These are phyloP conservation scores for Trichophyton rubrum DNA, from an alignment of 2,329 filamentous ascomycete genomes.

Conservation along the genomic window DNA sequence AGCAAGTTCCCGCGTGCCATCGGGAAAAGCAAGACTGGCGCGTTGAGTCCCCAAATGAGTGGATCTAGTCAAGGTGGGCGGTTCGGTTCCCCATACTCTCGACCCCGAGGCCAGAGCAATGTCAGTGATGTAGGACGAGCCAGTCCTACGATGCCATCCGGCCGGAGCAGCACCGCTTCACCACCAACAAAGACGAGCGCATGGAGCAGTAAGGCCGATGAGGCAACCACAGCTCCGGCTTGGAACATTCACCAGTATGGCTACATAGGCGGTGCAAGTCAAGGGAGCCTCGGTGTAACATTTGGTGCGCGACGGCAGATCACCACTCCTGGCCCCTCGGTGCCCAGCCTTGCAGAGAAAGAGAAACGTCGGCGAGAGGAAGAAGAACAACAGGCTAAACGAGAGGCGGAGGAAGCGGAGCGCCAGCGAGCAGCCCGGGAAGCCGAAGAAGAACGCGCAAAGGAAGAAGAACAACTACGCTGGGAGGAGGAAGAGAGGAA, in stretches of 20 bases:
- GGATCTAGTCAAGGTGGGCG: conserved; percentile 43
- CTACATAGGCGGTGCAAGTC: conserved; percentile 94
- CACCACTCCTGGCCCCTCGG: conserved; percentile 63
- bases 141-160: conserved; percentile 51
- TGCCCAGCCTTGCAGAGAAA: conserved; percentile 75
- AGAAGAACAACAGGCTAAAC: conserved; percentile 39
- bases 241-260: conserved; percentile 99
- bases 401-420: conserved; percentile 43
- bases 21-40: conserved; percentile 51
- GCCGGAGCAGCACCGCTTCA: conserved; percentile 31
- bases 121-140: conserved; percentile 42
- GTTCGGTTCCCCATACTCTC: conserved; percentile 29
- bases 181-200: conserved; percentile 49
- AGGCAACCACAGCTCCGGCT: conserved; percentile 68
- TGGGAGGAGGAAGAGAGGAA: conserved; percentile 37
- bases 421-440: conserved; percentile 38
- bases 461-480: conserved; percentile 33
- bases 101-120: conserved; percentile 42
- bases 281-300: conserved; percentile 84
- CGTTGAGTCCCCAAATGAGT: conserved; percentile 55
- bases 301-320: conserved; percentile 91
- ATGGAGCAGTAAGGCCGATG: conserved; percentile 80
- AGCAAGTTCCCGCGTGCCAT: conserved; percentile 61
- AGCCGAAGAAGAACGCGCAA: conserved; percentile 37
- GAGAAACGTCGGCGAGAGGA: conserved; percentile 54